Evolutionary conservation across 164 flowering plant species (phyloP).

Genomic region (Sextonia rubra): DNA sequence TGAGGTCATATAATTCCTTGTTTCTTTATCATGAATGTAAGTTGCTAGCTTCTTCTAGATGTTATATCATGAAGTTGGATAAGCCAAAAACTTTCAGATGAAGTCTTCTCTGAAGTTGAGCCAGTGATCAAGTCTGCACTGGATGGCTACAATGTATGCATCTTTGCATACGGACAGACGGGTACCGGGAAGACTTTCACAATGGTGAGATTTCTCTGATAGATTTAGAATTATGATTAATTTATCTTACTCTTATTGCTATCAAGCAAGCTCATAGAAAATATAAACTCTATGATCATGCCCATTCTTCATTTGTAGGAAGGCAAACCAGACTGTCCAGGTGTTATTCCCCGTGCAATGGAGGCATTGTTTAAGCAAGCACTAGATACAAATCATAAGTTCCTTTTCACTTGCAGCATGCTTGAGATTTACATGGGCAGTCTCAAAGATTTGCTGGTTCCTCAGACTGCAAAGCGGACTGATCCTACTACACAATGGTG

Average conservation of each 20-base stretch:
- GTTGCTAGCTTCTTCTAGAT: background rate
- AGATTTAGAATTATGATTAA: background rate
- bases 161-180: conserved; percentile 68
- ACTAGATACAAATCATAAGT: conserved; percentile 32
- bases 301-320: conserved; percentile 30
- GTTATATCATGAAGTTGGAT: background rate
- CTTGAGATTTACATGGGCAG: conserved; percentile 64
- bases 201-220: conserved; percentile 43
- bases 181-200: conserved; percentile 73
- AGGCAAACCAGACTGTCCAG: conserved; percentile 51
- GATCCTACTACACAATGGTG: conserved; percentile 42
- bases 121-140: conserved; percentile 54
- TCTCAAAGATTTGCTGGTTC: conserved; percentile 54
- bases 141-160: conserved; percentile 71
- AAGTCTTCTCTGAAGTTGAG: conserved; percentile 57
- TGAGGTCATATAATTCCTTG: background rate
- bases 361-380: conserved; percentile 52
- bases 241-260: background rate
- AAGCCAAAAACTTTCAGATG: conserved; percentile 34
- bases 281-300: background rate
- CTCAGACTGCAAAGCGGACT: conserved; percentile 32
- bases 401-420: conserved; percentile 58
- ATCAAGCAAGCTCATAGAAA: background rate
- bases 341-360: conserved; percentile 48
- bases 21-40: background rate